Percentiles rank a stretch among this genome's conserved stretches.
Conservation (phyloP, 331 rosid genomes). For the Arachis monticola region DNA sequence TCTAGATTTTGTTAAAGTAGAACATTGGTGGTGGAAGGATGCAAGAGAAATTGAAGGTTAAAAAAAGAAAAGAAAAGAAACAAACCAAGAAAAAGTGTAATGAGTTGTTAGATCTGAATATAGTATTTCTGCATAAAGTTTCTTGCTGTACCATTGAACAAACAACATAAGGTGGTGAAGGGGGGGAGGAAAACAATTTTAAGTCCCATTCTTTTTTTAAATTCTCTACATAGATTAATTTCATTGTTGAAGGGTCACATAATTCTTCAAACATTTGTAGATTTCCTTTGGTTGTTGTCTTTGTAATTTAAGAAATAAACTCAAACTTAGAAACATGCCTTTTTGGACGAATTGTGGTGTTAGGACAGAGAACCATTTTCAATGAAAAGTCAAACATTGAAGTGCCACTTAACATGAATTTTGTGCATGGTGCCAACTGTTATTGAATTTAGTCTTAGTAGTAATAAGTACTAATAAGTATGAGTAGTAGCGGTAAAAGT, state of each 20-base stretch:
- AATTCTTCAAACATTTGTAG: constrained; percentile 9
- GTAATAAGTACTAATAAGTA: not conserved
- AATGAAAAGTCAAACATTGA: constrained; percentile 32
- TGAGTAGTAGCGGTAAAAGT: no score
- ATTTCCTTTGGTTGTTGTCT: not conserved
- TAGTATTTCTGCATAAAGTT: constrained; percentile 37
- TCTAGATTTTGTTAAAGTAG: constrained; percentile 31
- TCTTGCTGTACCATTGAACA: constrained; percentile 39
- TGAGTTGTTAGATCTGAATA: constrained; percentile 36
- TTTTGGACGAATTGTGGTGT: constrained; percentile 3
- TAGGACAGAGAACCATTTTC: constrained; percentile 23
- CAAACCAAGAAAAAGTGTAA: not conserved
- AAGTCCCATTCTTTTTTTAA: constrained; percentile 31
- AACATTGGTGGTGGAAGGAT: constrained; percentile 37
- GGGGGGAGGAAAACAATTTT: not conserved
- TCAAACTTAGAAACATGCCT: not conserved
- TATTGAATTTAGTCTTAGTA: not conserved
- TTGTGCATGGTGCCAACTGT: constrained; percentile 25
- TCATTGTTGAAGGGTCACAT: constrained; percentile 16
- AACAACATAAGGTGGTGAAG: not conserved
- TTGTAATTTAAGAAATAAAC: constrained; percentile 13
- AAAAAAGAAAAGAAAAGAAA: no score
- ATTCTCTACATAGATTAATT: not conserved
- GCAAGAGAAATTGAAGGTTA: constrained; percentile 31
- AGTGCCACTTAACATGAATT: not conserved